phyloP scores from a whole-genome alignment of 2,329 filamentous ascomycete genomes.

The Aspergillus proliferans region DNA sequence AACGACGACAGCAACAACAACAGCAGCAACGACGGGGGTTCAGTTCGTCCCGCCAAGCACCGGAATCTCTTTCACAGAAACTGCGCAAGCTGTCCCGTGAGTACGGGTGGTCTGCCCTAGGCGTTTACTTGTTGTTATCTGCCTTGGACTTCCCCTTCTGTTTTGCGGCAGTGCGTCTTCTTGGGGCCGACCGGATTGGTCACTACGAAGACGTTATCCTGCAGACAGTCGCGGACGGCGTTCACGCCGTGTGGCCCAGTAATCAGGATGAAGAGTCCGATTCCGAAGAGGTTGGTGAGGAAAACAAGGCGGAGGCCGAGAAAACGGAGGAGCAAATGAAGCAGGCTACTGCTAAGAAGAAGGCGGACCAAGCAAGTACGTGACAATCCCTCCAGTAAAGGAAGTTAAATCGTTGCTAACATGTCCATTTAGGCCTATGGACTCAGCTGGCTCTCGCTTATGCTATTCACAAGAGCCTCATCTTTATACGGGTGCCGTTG shows the following conservation, averaged over 20 bases:
- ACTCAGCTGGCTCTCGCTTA: conserved; percentile 92
- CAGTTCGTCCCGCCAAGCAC: conserved; percentile 10
- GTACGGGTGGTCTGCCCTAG: conserved; percentile 88
- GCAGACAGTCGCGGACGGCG: conserved; percentile 28
- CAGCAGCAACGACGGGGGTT: conserved; percentile 23
- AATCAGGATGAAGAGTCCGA: conserved; percentile 8
- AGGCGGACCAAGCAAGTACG: conserved; percentile 67
- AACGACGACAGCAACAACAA: background rate
- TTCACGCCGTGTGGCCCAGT: conserved; percentile 34
- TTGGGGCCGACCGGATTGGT: conserved; percentile 83
- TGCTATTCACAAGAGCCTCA: conserved; percentile 95
- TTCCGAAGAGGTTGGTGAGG: conserved; percentile 11
- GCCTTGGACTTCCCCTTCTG: conserved; percentile 92
- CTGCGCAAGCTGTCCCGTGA: conserved; percentile 81
- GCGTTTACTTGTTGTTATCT: conserved; percentile 80
- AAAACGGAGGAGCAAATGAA: conserved; percentile 18
- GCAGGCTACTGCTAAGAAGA: conserved; percentile 31
- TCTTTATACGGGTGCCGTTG: conserved; percentile 89
- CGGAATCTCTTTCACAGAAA: conserved; percentile 58
- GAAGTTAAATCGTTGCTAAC: background rate
- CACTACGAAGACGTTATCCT: conserved; percentile 42
- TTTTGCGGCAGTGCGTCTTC: conserved; percentile 74
- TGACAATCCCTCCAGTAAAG: conserved; percentile 21
- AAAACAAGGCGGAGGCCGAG: conserved; percentile 9
- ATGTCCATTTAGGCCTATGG: conserved; percentile 51